Conservation (phyloP, 192 early-diverging fungal species). For the Phycomyces nitens region DNA sequence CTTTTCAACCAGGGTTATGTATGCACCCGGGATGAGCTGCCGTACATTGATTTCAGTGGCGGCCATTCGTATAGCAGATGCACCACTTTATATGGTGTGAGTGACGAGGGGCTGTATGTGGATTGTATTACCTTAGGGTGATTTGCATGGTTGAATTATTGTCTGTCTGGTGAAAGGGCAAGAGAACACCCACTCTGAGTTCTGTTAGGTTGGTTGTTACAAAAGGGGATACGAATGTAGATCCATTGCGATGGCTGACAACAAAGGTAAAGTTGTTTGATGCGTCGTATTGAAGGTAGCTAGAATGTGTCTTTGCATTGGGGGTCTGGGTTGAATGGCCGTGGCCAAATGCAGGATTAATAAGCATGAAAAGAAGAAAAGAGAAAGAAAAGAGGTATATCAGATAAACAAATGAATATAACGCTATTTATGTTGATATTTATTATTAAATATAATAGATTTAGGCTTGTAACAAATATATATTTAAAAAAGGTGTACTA, state of each 20-base stretch:
- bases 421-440: no score
- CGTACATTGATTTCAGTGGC: slow-evolving; percentile 45
- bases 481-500: no score
- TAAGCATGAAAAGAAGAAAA: neutral
- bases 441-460: no score
- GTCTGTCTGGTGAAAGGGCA: slow-evolving; percentile 34
- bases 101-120: neutral
- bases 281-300: slow-evolving; percentile 10
- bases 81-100: slow-evolving; percentile 31
- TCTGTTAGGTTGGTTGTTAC: slow-evolving; percentile 11
- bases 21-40: slow-evolving; percentile 48
- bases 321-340: neutral
- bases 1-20: slow-evolving; percentile 44
- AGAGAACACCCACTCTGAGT: slow-evolving; percentile 30
- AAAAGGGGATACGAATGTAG: slow-evolving; percentile 21
- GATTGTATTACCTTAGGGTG: slow-evolving; percentile 26
- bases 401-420: no score
- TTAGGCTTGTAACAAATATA: no score
- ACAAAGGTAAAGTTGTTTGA: slow-evolving; percentile 25
- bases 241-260: slow-evolving; percentile 9
- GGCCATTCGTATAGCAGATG: slow-evolving; percentile 46
- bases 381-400: neutral
- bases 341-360: neutral
- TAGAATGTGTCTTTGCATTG: neutral
- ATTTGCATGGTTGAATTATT: slow-evolving; percentile 30